Conservation (phyloP, 305 asterid genomes). For the Fraxinus ornus region DNA sequence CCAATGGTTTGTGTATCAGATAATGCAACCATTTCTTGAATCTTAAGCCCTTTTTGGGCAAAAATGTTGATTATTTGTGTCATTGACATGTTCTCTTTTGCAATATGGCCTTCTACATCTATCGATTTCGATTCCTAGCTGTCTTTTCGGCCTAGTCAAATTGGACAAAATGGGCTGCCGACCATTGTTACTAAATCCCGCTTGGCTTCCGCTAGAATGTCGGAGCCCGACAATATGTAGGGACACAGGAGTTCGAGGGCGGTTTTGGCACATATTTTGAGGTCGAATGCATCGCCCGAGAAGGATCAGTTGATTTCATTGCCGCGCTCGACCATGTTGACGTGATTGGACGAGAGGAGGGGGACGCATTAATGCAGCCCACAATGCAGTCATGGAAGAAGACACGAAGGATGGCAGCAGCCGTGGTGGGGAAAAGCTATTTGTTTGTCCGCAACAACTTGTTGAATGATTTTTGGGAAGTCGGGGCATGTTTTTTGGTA, state of each 20-base stretch:
- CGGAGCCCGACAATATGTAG: constrained; percentile 66
- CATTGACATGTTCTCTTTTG: constrained; percentile 55
- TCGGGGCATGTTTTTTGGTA: constrained; percentile 65
- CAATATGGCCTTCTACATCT: constrained; percentile 75
- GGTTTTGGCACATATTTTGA: constrained; percentile 27
- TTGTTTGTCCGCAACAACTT: constrained; percentile 59
- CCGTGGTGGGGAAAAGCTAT: constrained; percentile 60
- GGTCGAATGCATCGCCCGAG: constrained; percentile 52
- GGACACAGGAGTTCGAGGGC: constrained; percentile 76
- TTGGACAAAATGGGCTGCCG: constrained; percentile 67
- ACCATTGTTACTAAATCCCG: constrained; percentile 65
- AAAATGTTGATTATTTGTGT: constrained; percentile 47
- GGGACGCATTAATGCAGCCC: constrained; percentile 82
- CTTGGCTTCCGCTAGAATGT: constrained; percentile 64
- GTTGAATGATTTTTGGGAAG: constrained; percentile 47
- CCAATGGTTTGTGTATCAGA: constrained; percentile 80
- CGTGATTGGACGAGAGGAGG: constrained; percentile 48
- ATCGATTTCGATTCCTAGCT: constrained; percentile 34
- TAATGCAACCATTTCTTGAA: constrained; percentile 70
- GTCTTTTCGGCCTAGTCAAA: constrained; percentile 64
- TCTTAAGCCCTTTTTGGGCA: constrained; percentile 33
- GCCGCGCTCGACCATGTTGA: constrained; percentile 54
- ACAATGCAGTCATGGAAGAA: constrained; percentile 87
- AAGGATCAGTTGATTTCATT: constrained; percentile 57
- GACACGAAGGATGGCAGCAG: constrained; percentile 70